Evolutionary conservation across 768 basidiomycete species (phyloP), one percentile per base, ranked within the genome.

Genomic region (Boletellus ananiceps): DNA sequence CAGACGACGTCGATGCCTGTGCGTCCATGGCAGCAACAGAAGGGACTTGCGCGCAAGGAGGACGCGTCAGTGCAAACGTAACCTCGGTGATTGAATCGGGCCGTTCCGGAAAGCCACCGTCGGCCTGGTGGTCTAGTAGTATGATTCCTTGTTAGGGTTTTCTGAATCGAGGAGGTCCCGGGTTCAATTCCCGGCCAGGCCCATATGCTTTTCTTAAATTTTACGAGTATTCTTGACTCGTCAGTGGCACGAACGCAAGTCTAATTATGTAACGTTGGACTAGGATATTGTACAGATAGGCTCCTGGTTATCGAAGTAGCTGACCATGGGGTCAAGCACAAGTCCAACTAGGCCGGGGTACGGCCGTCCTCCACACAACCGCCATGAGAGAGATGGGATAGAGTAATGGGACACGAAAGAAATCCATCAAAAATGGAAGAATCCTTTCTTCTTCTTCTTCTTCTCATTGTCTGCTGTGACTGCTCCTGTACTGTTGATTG

Each of bases 381-480:
- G 9, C 2, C 16, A 38, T 14, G 40, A n/a, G 23, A 19, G 5
- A 29, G n/a, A n/a, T 8, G 16, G 5, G 15, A 39, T n/a, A 25
- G 15, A 13, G 49, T 7, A 8, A 44, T 25, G 25, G 31, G 39
- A n/a, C 8, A 42, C 3, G 23, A 36, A 14, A 8, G 35, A 15
- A 18, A 40, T 5, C 15, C 7, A 15, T 71, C 57, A 83, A 60
- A 89, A 88, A 27, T 78, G 76, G 69, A 88, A 85, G 51, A 86
- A 71, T 13, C 82, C 78, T 49, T 78, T 80, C 68, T 83, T 88
- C 77, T 88, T 90, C 73, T 86, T 84, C 73, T 87, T 84, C 66
- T 86, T 81, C 58, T 81, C 77, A 52, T 78, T 76, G 54, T 75
- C 75, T 11, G 54, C 62, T 3, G 65, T 67, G 15, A 68, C 58